These are phyloP conservation scores for Boletus speciosus DNA, from an alignment of 768 basidiomycete species.

Conservation along the genomic window DNA sequence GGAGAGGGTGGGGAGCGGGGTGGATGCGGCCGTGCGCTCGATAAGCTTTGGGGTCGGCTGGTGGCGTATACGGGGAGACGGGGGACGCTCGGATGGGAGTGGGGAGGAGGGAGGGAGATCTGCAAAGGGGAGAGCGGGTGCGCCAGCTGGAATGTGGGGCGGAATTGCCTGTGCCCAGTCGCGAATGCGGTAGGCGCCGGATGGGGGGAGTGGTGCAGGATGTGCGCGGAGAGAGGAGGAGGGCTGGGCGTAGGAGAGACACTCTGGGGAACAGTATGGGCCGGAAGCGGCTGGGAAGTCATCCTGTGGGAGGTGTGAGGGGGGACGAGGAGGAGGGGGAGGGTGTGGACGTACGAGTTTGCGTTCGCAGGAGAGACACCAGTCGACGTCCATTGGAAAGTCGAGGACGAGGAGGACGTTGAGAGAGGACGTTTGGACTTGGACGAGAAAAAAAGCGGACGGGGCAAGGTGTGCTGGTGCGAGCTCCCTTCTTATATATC, in stretches of 20 bases:
- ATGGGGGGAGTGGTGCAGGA: background rate
- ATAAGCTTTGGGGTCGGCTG: slow-evolving; percentile 35
- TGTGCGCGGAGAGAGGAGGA: slow-evolving; percentile 8
- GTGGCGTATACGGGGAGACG: slow-evolving; percentile 21
- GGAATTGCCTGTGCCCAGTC: slow-evolving; percentile 33
- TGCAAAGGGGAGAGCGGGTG: slow-evolving; percentile 27
- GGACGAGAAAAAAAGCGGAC: slow-evolving; percentile 15
- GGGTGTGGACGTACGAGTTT: slow-evolving; percentile 46
- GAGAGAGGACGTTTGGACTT: background rate
- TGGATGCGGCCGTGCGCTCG: slow-evolving; percentile 29
- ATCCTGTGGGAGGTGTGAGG: slow-evolving; percentile 15
- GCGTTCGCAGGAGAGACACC: slow-evolving; percentile 66
- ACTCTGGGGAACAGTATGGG: slow-evolving; percentile 56
- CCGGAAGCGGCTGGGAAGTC: slow-evolving; percentile 28
- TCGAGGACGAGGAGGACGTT: background rate
- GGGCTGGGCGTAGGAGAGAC: slow-evolving; percentile 35
- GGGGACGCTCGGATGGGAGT: slow-evolving; percentile 8
- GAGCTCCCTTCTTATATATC: slow-evolving; percentile 27
- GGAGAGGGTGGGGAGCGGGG: slow-evolving; percentile 45
- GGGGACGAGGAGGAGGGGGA: background rate
- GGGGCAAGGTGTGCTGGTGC: slow-evolving; percentile 15
- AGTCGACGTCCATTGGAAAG: slow-evolving; percentile 56
- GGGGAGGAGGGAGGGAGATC: slow-evolving; percentile 13
- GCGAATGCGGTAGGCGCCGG: slow-evolving; percentile 19
- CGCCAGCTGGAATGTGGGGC: slow-evolving; percentile 30